A percentile compares a stretch with the other conserved stretches of the same genome.
Conservation (phyloP, 2,329 filamentous ascomycete species). For the Fusarium sp. region DNA sequence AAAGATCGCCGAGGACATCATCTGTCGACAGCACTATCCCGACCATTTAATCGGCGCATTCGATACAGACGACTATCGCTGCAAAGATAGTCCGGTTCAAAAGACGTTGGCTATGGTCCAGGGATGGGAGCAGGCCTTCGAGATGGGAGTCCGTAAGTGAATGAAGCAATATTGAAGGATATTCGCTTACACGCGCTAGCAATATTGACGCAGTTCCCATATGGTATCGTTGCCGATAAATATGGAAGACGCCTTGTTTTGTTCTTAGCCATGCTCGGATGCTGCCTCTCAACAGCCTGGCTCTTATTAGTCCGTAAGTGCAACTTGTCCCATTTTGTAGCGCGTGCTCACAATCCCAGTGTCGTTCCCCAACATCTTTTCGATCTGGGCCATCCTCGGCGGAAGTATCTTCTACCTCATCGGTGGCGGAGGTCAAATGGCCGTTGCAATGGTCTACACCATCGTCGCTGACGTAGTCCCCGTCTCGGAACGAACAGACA, state of each 20-base stretch:
- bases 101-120: conserved; percentile 60
- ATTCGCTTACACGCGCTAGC: conserved; percentile 39
- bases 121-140: conserved; percentile 57
- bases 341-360: conserved; percentile 44
- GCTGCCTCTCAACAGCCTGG: conserved; percentile 43
- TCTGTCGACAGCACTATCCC: conserved; percentile 61
- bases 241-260: conserved; percentile 56
- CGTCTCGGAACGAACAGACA: conserved; percentile 48
- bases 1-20: conserved; percentile 62
- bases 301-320: conserved; percentile 46
- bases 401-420: conserved; percentile 50
- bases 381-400: conserved; percentile 52
- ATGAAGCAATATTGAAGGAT: fast-evolving
- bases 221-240: conserved; percentile 57
- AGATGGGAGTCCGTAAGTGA: conserved; percentile 56
- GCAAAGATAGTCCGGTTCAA: conserved; percentile 61
- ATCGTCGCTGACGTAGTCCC: conserved; percentile 56
- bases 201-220: conserved; percentile 56
- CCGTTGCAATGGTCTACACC: conserved; percentile 57
- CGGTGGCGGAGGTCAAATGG: conserved; percentile 53
- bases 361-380: conserved; percentile 49
- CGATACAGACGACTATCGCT: conserved; percentile 52
- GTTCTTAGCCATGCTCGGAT: conserved; percentile 48
- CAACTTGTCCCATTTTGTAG: background rate
- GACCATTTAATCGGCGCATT: conserved; percentile 46